Conservation (phyloP, 495 filamentous ascomycete species). For the Tuber melanosporum region DNA sequence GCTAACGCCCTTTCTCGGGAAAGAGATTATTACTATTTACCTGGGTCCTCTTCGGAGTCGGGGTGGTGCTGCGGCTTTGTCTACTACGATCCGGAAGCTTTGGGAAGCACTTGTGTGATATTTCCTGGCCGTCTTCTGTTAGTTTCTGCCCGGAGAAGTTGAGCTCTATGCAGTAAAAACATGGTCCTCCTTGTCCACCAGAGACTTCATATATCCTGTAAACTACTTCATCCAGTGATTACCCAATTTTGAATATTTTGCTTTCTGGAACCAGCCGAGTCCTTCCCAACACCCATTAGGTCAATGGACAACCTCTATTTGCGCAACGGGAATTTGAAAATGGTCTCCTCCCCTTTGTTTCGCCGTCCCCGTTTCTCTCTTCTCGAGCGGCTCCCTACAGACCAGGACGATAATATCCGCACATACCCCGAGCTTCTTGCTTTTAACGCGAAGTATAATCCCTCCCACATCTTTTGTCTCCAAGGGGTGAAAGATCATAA, state of each 20-base stretch:
- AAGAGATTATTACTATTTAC: background rate
- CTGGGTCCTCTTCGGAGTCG: background rate
- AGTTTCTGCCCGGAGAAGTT: background rate
- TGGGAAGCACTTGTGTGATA: background rate
- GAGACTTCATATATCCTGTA: background rate
- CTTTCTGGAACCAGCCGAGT: background rate
- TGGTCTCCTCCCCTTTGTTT: constrained; percentile 13
- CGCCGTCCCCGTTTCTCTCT: constrained; percentile 26
- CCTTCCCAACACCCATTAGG: background rate
- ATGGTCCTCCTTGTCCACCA: background rate
- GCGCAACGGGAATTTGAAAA: background rate
- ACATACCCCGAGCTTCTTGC: constrained; percentile 28
- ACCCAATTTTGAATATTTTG: background rate
- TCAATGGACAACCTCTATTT: background rate
- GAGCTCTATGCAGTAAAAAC: background rate
- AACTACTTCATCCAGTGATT: background rate
- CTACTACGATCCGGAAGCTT: background rate
- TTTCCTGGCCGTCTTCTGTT: background rate
- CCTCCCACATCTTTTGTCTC: constrained; percentile 24
- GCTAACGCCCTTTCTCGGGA: background rate
- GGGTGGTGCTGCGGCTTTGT: background rate
- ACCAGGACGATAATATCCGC: constrained; percentile 23
- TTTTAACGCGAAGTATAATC: constrained; percentile 29
- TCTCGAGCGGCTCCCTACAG: constrained; percentile 7
- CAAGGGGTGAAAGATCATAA: constrained; percentile 22